These are phyloP conservation scores for Parietichytrium sp. DNA, from an alignment of 108 stramenopile genomes.

Conservation along the genomic window DNA sequence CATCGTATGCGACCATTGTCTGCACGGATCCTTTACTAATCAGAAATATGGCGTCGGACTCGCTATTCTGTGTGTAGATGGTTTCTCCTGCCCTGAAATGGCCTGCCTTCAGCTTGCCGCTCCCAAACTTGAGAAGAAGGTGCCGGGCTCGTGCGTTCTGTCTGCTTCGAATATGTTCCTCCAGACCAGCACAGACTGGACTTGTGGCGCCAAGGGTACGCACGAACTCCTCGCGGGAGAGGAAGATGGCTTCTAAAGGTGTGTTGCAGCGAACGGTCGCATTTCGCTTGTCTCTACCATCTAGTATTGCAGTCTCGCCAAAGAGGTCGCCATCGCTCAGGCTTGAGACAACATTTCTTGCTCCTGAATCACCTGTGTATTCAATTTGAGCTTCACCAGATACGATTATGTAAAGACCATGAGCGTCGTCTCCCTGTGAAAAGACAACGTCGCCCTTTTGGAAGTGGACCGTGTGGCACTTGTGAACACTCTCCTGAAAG, in stretches of 20 bases:
- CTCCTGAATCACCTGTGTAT: neutral
- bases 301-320: neutral
- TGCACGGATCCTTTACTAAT: neutral
- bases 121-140: neutral
- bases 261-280: constrained; percentile 7
- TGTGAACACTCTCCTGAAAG: neutral
- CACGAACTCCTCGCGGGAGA: constrained; percentile 1
- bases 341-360: neutral
- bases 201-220: neutral
- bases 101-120: neutral
- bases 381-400: constrained; percentile 23
- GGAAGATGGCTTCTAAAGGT: neutral
- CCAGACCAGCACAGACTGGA: neutral
- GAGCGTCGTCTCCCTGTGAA: neutral
- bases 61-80: neutral
- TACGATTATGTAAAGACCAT: neutral
- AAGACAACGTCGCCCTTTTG: neutral
- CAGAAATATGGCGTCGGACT: neutral
- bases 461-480: neutral
- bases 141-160: constrained; percentile 10
- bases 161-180: constrained; percentile 15
- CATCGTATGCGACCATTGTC: neutral
- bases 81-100: neutral
- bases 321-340: neutral
- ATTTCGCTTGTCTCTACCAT: neutral